Evolutionary conservation across 352 stramenopile species (phyloP).

Genomic region (Pythium brachiatum): DNA sequence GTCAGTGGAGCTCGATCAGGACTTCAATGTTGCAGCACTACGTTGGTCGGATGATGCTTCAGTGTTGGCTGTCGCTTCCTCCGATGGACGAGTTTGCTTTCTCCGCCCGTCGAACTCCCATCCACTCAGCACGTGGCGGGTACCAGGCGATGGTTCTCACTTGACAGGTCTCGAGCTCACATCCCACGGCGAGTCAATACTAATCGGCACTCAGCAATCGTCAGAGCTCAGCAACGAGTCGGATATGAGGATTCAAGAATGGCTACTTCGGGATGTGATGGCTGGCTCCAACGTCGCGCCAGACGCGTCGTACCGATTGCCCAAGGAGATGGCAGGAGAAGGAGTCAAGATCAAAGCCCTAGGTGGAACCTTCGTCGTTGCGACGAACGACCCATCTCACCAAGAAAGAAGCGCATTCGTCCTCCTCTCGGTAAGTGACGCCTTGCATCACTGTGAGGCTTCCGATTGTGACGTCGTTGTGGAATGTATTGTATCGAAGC

Average conservation of each 20-base stretch:
- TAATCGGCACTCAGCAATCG: background rate
- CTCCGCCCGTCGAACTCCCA: slow-evolving; percentile 1
- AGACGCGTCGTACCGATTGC: background rate
- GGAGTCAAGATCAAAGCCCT: background rate
- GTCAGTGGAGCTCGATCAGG: slow-evolving; percentile 9
- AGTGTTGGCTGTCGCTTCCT: background rate
- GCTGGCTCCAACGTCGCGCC: background rate
- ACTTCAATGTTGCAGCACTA: background rate
- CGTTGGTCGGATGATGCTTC: slow-evolving; percentile 18
- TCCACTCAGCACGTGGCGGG: background rate
- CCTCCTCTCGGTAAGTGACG: background rate
- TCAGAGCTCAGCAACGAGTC: background rate
- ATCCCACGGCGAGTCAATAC: slow-evolving; percentile 5
- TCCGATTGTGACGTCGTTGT: background rate
- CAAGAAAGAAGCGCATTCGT: background rate
- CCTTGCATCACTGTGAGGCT: background rate
- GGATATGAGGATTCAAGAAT: background rate
- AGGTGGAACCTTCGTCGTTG: background rate
- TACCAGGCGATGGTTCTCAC: background rate
- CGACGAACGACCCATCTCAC: background rate
- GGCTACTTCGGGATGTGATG: background rate
- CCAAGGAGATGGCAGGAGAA: background rate
- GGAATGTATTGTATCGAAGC: background rate
- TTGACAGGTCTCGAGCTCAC: background rate
- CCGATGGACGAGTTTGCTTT: slow-evolving; percentile 1